phyloP scores from a whole-genome alignment of 1,284 basidiomycete species.

The Xerocomus amazonicus region DNA sequence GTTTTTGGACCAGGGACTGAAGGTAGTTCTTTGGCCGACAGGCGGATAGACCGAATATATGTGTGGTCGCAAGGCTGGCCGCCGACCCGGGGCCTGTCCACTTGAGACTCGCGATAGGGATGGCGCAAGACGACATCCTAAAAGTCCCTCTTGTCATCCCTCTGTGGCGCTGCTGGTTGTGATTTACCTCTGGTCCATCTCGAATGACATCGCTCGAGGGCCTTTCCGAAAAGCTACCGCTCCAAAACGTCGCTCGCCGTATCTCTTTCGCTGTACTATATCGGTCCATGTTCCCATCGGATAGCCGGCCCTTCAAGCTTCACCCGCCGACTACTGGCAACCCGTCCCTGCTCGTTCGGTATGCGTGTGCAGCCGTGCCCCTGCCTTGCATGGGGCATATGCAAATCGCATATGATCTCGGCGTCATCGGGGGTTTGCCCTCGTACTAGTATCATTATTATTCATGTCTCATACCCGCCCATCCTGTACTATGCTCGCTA shows the following conservation, averaged over 20 bases:
- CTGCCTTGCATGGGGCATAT: not conserved
- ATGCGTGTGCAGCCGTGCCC: not conserved
- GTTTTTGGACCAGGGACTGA: constrained; percentile 18
- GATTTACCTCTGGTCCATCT: constrained; percentile 24
- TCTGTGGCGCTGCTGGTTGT: constrained; percentile 14
- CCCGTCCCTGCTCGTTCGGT: not conserved
- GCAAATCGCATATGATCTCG: not conserved
- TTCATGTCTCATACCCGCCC: not conserved
- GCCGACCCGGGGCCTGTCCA: too few relatives aligned
- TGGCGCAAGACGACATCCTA: not conserved
- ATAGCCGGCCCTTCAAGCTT: not conserved
- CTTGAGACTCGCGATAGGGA: not conserved
- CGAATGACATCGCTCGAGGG: not conserved
- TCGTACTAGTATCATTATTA: not conserved
- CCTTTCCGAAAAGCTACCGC: constrained; percentile 2
- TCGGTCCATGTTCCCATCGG: not conserved
- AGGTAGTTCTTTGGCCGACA: constrained; percentile 1
- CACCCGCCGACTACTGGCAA: not conserved
- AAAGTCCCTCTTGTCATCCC: not conserved
- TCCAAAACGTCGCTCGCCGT: not conserved
- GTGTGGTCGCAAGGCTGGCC: too few relatives aligned
- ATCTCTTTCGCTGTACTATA: constrained; percentile 7
- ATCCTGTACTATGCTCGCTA: not conserved
- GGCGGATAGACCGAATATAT: too few relatives aligned
- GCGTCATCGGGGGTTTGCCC: not conserved